A percentile compares a stretch with the other conserved stretches of the same genome.
These are phyloP conservation scores for Talaromyces borbonicus DNA, from an alignment of 495 filamentous ascomycete species.

Conservation along the genomic window DNA sequence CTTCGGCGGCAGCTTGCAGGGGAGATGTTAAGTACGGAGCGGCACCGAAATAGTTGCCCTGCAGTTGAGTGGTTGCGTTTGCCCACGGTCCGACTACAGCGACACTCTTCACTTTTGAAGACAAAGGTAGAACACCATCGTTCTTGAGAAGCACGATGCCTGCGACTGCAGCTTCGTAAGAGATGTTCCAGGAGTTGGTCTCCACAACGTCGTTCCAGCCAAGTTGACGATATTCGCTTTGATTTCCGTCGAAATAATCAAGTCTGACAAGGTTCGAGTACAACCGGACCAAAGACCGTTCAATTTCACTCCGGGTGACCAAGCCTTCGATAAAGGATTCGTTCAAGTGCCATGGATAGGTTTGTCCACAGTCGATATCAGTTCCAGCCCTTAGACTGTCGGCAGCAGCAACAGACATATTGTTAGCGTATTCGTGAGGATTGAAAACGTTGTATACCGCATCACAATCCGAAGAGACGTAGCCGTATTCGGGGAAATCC, in stretches of 20 bases:
- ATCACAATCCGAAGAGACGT: constrained; percentile 49
- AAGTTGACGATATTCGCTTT: constrained; percentile 39
- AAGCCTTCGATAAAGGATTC: constrained; percentile 37
- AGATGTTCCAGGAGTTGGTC: constrained; percentile 42
- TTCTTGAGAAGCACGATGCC: constrained; percentile 56
- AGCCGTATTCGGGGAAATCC: constrained; percentile 39
- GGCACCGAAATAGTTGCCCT: constrained; percentile 49
- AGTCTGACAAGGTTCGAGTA: constrained; percentile 46
- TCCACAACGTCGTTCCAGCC: constrained; percentile 42
- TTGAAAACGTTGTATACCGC: constrained; percentile 48
- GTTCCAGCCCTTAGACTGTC: constrained; percentile 49
- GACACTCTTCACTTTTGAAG: constrained; percentile 28
- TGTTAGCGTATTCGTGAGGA: constrained; percentile 41
- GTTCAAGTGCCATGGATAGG: constrained; percentile 41
- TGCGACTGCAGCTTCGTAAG: constrained; percentile 48
- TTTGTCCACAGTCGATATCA: constrained; percentile 52
- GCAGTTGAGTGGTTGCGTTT: constrained; percentile 49
- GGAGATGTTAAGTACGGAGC: constrained; percentile 49
- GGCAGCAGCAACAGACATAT: constrained; percentile 38
- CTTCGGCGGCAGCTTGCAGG: constrained; percentile 35
- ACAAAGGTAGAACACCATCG: constrained; percentile 43
- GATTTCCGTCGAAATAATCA: constrained; percentile 50
- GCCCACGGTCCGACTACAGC: constrained; percentile 51
- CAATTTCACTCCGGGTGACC: constrained; percentile 39
- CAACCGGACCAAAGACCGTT: constrained; percentile 43